phyloP scores from a whole-genome alignment of 371 early-diverging fungal species.

The Mucor mucedo region DNA sequence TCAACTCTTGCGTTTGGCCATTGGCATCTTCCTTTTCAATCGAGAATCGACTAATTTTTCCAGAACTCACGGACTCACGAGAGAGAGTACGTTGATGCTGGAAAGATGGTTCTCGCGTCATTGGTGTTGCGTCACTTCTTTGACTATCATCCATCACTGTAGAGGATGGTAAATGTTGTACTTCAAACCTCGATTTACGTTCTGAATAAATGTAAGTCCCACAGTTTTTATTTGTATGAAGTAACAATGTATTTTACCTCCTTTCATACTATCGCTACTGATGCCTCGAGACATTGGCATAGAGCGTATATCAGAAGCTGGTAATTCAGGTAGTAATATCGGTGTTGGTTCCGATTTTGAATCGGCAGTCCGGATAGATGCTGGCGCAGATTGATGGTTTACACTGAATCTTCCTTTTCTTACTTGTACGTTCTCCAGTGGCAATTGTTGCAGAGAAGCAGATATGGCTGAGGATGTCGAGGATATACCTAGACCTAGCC shows the following conservation, averaged over 20 bases:
- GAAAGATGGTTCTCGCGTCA: background rate
- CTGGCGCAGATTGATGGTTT: slow-evolving; percentile 25
- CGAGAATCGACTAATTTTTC: slow-evolving; percentile 34
- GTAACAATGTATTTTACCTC: background rate
- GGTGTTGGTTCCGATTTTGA: background rate
- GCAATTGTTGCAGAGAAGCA: background rate
- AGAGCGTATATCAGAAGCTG: background rate
- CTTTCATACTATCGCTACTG: slow-evolving; percentile 21
- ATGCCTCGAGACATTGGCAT: slow-evolving; percentile 10
- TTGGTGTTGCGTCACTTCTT: background rate
- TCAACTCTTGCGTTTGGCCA: background rate
- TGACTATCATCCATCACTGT: background rate
- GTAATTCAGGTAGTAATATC: background rate
- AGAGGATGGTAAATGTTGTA: slow-evolving; percentile 15
- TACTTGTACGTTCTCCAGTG: slow-evolving; percentile 20
- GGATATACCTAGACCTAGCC: slow-evolving; percentile 14
- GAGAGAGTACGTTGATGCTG: slow-evolving; percentile 6
- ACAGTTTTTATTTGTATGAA: background rate
- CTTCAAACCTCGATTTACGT: slow-evolving; percentile 34
- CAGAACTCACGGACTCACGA: slow-evolving; percentile 3
- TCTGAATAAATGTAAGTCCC: background rate
- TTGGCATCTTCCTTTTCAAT: slow-evolving; percentile 27
- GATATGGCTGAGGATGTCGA: background rate
- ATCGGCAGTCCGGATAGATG: background rate
- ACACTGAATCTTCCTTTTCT: slow-evolving; percentile 38